Conservation (phyloP, 208 protist genomes). For the Trypanosoma brucei region DNA sequence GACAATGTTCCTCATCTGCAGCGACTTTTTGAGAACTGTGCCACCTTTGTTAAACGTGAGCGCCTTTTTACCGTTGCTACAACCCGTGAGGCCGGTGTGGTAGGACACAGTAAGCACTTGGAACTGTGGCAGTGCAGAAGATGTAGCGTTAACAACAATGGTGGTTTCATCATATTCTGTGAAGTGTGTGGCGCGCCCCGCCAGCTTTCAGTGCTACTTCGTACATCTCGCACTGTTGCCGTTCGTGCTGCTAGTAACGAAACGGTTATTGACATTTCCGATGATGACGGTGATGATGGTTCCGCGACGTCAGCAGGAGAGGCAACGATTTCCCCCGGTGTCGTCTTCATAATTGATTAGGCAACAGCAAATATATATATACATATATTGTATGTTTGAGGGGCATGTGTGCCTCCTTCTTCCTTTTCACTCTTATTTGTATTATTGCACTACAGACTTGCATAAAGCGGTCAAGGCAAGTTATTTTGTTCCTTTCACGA, state of each 20-base stretch:
- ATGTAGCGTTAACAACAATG: slow-evolving; percentile 20
- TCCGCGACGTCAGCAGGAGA: neutral
- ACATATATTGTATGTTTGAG: too few relatives aligned
- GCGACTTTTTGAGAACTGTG: neutral
- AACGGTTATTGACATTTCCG: slow-evolving; percentile 9
- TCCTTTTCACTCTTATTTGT: too few relatives aligned
- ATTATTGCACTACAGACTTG: too few relatives aligned
- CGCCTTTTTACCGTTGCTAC: neutral
- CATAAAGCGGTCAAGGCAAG: too few relatives aligned
- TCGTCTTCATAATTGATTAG: too few relatives aligned
- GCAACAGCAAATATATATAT: too few relatives aligned
- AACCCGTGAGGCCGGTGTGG: too few relatives aligned
- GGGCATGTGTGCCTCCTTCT: too few relatives aligned
- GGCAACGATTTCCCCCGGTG: neutral
- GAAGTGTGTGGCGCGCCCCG: slow-evolving; percentile 21
- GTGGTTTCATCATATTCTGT: slow-evolving; percentile 16
- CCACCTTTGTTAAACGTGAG: neutral
- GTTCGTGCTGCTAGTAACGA: neutral
- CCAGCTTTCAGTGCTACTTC: neutral
- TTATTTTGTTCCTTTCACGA: too few relatives aligned
- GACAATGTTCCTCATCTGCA: too few relatives aligned
- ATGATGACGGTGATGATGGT: slow-evolving; percentile 3
- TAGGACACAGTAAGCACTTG: neutral
- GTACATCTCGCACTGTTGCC: neutral
- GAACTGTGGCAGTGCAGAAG: slow-evolving; percentile 14